Evolutionary conservation across 1,284 basidiomycete species (phyloP).

Genomic region (Cutaneotrichosporon arboriforme): DNA sequence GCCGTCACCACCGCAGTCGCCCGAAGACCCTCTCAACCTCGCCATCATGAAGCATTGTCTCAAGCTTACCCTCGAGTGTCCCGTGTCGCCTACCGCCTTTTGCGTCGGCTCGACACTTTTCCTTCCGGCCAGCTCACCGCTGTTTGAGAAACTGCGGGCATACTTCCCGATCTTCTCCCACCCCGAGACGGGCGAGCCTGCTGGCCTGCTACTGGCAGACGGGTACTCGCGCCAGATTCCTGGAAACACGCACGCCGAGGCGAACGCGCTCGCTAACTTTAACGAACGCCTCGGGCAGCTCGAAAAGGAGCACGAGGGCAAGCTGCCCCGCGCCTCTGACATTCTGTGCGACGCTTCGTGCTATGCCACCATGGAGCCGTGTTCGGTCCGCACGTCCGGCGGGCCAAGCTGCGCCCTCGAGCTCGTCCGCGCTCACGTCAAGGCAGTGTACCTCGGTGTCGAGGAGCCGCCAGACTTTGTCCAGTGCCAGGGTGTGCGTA

Average conservation of each 20-base stretch:
- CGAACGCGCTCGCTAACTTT: conserved; percentile 82
- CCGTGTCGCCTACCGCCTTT: conserved; percentile 66
- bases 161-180: conserved; percentile 30
- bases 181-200: conserved; percentile 10
- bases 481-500: conserved; percentile 76
- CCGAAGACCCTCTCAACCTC: conserved; percentile 35
- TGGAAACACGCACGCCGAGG: conserved; percentile 97
- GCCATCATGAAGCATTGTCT: conserved; percentile 44
- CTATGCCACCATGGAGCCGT: conserved; percentile 97
- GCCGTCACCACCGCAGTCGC: background rate
- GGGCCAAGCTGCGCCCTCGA: conserved; percentile 80
- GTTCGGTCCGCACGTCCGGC: conserved; percentile 82
- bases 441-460: conserved; percentile 80
- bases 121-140: conserved; percentile 48
- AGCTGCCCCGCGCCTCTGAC: conserved; percentile 9
- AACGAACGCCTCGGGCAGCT: conserved; percentile 22
- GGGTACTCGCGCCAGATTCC: conserved; percentile 88
- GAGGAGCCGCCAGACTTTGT: conserved; percentile 95
- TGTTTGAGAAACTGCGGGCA: conserved; percentile 27
- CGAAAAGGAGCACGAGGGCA: conserved; percentile 27
- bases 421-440: conserved; percentile 66
- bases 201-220: conserved; percentile 59
- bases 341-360: conserved; percentile 44
- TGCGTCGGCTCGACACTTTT: conserved; percentile 89
- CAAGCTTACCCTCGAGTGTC: conserved; percentile 40